Evolutionary conservation across 2,329 filamentous ascomycete species (phyloP).

Genomic region (Aspergillus sp.): DNA sequence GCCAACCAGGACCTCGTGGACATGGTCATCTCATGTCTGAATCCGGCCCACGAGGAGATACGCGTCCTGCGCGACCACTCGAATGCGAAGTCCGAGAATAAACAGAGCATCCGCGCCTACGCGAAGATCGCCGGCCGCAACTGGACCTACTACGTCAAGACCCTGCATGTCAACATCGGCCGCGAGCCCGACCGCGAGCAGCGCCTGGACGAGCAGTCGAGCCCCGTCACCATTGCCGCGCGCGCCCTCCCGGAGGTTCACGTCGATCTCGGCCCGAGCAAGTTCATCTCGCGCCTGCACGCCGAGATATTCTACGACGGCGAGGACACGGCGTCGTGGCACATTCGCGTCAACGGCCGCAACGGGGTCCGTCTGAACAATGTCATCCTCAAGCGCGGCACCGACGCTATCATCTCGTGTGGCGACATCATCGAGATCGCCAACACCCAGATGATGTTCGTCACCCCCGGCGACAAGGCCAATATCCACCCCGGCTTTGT

Average conservation of each 20-base stretch:
- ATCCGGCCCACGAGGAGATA: slow-evolving; percentile 34
- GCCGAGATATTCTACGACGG: slow-evolving; percentile 67
- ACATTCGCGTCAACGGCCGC: slow-evolving; percentile 75
- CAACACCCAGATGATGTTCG: slow-evolving; percentile 97
- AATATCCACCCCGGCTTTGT: slow-evolving; percentile 61
- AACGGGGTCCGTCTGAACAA: slow-evolving; percentile 86
- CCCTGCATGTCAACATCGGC: slow-evolving; percentile 41
- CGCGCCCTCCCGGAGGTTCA: slow-evolving; percentile 51
- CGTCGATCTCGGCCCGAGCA: slow-evolving; percentile 79
- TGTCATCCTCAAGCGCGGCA: slow-evolving; percentile 56
- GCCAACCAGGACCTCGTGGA: slow-evolving; percentile 39
- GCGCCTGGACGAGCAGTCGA: slow-evolving; percentile 35
- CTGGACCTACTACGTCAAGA: slow-evolving; percentile 45
- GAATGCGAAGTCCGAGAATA: slow-evolving; percentile 37
- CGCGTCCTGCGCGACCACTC: slow-evolving; percentile 37
- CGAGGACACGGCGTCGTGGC: slow-evolving; percentile 59
- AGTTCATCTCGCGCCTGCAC: slow-evolving; percentile 69
- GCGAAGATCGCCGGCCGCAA: slow-evolving; percentile 43
- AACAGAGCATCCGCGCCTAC: slow-evolving; percentile 40
- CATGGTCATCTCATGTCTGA: slow-evolving; percentile 39
- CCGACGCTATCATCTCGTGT: slow-evolving; percentile 60
- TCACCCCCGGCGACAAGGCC: slow-evolving; percentile 69
- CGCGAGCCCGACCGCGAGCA: slow-evolving; percentile 40
- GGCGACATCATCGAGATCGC: slow-evolving; percentile 88
- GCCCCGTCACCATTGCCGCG: slow-evolving; percentile 36